A percentile compares a stretch with the other conserved stretches of the same genome.
These are phyloP conservation scores for Trichoderma reesei DNA, from an alignment of 495 filamentous ascomycete species.

Conservation along the genomic window DNA sequence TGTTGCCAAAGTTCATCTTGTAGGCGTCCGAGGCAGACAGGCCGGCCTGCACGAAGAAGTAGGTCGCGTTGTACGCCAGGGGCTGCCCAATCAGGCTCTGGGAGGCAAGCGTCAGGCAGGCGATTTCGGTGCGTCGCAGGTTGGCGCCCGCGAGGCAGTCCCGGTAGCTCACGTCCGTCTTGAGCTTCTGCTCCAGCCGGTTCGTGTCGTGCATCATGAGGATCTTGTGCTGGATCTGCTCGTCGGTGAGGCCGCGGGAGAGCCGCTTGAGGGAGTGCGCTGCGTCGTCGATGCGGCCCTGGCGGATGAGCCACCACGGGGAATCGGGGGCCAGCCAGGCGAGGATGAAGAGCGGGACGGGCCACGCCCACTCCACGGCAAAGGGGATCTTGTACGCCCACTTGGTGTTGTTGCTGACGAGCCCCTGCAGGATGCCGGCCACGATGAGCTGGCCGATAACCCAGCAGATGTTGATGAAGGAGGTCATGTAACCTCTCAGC, in stretches of 20 bases:
- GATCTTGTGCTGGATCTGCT: slow-evolving; percentile 20
- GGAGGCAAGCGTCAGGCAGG: slow-evolving; percentile 33
- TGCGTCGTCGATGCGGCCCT: slow-evolving; percentile 30
- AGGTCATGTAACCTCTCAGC: slow-evolving; percentile 32
- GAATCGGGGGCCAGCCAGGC: slow-evolving; percentile 30
- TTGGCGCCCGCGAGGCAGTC: slow-evolving; percentile 57
- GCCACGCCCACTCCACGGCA: slow-evolving; percentile 37
- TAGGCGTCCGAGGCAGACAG: slow-evolving; percentile 40
- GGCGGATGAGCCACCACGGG: slow-evolving; percentile 36
- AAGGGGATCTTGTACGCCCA: slow-evolving; percentile 56
- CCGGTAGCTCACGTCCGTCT: slow-evolving; percentile 43
- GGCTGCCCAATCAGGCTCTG: slow-evolving; percentile 25
- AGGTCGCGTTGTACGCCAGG: slow-evolving; percentile 54
- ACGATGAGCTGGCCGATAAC: slow-evolving; percentile 33
- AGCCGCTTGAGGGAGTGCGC: slow-evolving; percentile 18
- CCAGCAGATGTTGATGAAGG: slow-evolving; percentile 37
- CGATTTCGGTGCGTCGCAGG: slow-evolving; percentile 52
- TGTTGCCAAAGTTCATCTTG: slow-evolving; percentile 15
- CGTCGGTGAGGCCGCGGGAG: background rate
- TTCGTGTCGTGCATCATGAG: slow-evolving; percentile 64
- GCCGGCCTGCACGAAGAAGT: slow-evolving; percentile 54
- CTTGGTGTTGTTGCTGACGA: slow-evolving; percentile 33
- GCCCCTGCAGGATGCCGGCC: slow-evolving; percentile 37
- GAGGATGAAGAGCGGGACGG: slow-evolving; percentile 13
- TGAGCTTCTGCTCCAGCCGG: slow-evolving; percentile 47